Conservation (phyloP, 2,329 filamentous ascomycete species). For the Chalara sp. region DNA sequence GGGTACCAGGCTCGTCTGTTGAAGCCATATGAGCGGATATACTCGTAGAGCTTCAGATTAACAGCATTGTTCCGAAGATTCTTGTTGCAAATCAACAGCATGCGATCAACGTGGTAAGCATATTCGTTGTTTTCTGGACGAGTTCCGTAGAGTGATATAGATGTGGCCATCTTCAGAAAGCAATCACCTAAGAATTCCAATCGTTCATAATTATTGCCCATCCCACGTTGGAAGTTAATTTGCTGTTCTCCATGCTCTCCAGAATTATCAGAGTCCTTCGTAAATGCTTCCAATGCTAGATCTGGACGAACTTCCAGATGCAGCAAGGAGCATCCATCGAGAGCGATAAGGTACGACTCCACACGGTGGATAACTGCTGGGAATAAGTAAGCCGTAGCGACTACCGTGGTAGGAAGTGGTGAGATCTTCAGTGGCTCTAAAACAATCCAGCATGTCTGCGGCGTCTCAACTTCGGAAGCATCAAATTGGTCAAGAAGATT, state of each 20-base stretch:
- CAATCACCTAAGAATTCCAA: conserved; percentile 90
- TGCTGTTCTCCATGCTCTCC: conserved; percentile 64
- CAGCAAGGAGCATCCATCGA: conserved; percentile 65
- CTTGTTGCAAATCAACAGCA: conserved; percentile 85
- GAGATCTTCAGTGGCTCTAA: conserved; percentile 74
- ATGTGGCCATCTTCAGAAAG: conserved; percentile 93
- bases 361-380: conserved; percentile 80
- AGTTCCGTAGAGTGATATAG: conserved; percentile 74
- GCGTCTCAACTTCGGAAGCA: conserved; percentile 37
- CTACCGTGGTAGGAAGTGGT: conserved; percentile 62
- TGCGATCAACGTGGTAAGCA: conserved; percentile 82
- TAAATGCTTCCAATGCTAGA: conserved; percentile 81
- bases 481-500: conserved; percentile 72
- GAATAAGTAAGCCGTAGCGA: conserved; percentile 66
- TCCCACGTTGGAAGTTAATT: conserved; percentile 71
- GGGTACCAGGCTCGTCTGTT: conserved; percentile 81
- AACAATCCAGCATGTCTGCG: conserved; percentile 58
- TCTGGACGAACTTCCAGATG: conserved; percentile 57
- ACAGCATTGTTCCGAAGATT: conserved; percentile 77
- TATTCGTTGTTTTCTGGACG: conserved; percentile 77
- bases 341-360: conserved; percentile 72
- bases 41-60: conserved; percentile 61
- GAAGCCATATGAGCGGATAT: conserved; percentile 77
- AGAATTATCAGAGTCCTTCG: conserved; percentile 83
- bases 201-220: conserved; percentile 92